Evolutionary conservation across 1,284 basidiomycete species (phyloP).

Genomic region (Trichosporon sp.): DNA sequence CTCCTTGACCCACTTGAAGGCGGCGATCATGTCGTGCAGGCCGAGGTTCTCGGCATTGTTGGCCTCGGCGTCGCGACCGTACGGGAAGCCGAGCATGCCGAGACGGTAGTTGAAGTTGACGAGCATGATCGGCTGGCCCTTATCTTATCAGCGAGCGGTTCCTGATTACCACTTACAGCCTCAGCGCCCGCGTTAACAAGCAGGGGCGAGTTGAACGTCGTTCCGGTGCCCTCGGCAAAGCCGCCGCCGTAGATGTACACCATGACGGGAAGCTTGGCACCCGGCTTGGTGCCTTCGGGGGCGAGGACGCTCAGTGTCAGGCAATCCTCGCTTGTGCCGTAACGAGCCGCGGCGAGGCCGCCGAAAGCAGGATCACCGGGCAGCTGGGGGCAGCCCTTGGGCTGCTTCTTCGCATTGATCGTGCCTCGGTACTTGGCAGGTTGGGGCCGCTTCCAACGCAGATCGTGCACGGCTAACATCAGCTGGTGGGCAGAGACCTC

Average conservation of each 20-base stretch:
- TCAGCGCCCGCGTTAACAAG: constrained; percentile 43
- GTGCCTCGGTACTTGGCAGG: not conserved
- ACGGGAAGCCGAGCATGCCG: constrained; percentile 51
- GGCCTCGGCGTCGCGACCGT: constrained; percentile 37
- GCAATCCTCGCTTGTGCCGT: constrained; percentile 47
- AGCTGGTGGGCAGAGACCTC: not conserved
- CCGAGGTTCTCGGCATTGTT: constrained; percentile 47
- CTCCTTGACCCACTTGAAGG: constrained; percentile 53
- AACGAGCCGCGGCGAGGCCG: constrained; percentile 22
- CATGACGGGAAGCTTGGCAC: not conserved
- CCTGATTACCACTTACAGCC: constrained; percentile 19
- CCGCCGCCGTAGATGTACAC: not conserved
- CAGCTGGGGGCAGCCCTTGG: constrained; percentile 32
- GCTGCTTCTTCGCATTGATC: not conserved
- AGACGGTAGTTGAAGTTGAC: constrained; percentile 52
- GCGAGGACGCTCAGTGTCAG: constrained; percentile 48
- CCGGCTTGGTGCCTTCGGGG: constrained; percentile 17
- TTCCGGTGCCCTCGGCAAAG: not conserved
- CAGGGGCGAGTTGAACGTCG: constrained; percentile 38
- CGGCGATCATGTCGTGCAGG: constrained; percentile 50
- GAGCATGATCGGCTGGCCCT: constrained; percentile 46
- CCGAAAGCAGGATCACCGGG: constrained; percentile 26
- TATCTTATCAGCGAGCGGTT: constrained; percentile 19
- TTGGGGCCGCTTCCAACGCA: constrained; percentile 36
- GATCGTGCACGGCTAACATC: constrained; percentile 51